phyloP scores from a whole-genome alignment of 2,329 filamentous ascomycete genomes.

The Parafenestella ontariensis region DNA sequence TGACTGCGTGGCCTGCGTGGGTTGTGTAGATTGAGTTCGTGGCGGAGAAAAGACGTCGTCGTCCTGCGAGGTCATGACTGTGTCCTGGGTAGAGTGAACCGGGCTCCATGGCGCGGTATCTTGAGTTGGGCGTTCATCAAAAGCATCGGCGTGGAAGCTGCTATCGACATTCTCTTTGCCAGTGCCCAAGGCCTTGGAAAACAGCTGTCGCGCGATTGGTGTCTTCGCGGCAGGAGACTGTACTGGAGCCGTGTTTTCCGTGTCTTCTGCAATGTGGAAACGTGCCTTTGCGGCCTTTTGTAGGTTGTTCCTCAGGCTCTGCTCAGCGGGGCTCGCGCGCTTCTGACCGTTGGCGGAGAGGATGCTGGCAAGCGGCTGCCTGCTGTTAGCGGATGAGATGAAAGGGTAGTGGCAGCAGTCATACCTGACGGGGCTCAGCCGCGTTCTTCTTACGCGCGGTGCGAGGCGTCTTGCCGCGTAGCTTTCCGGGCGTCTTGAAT shows the following conservation, averaged over 20 bases:
- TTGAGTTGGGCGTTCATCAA: constrained; percentile 52
- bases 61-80: constrained; percentile 32
- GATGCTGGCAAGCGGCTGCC: constrained; percentile 58
- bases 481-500: constrained; percentile 91
- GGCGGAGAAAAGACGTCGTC: constrained; percentile 43
- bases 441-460: constrained; percentile 67
- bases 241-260: constrained; percentile 40
- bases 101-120: constrained; percentile 42
- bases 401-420: constrained; percentile 58
- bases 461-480: constrained; percentile 81
- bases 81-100: constrained; percentile 39
- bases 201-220: constrained; percentile 38
- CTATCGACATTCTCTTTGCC: constrained; percentile 39
- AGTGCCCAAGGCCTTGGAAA: constrained; percentile 31
- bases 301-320: constrained; percentile 57
- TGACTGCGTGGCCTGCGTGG: constrained; percentile 39
- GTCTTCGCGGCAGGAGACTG: constrained; percentile 36
- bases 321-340: constrained; percentile 61
- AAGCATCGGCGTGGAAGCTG: constrained; percentile 24
- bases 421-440: constrained; percentile 68
- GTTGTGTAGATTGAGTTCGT: constrained; percentile 42
- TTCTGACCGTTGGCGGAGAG: constrained; percentile 54
- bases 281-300: constrained; percentile 65
- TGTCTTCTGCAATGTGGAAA: constrained; percentile 66
- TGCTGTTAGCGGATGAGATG: constrained; percentile 27